Evolutionary conservation across 1,284 basidiomycete species (phyloP).

Genomic region (Cutaneotrichosporon cutaneum): DNA sequence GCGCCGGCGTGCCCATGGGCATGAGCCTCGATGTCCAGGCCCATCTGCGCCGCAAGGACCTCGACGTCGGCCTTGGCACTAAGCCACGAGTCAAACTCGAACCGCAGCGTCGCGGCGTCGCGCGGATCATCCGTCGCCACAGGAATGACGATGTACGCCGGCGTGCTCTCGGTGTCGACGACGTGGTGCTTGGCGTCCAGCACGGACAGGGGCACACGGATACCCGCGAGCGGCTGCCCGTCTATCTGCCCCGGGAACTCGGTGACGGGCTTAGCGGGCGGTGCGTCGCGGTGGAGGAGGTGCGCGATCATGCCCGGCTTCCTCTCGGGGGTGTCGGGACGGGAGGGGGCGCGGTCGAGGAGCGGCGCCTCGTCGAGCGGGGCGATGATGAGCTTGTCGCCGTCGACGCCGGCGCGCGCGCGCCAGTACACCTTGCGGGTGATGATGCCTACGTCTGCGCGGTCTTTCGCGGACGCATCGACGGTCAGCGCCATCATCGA

Average conservation of each 20-base stretch:
- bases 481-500: conserved; percentile 2
- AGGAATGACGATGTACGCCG: conserved; percentile 4
- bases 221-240: conserved; percentile 13
- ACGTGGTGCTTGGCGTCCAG: conserved; percentile 10
- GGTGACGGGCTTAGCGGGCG: conserved; percentile 5
- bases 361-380: conserved; percentile 1
- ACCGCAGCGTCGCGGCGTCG: conserved; percentile 2
- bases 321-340: too few relatives aligned
- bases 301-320: conserved; percentile 8
- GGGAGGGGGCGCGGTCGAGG: neutral
- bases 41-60: neutral
- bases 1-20: neutral
- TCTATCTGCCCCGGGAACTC: conserved; percentile 14
- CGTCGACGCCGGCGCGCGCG: neutral
- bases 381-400: conserved; percentile 4
- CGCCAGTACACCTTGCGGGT: conserved; percentile 13
- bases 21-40: neutral
- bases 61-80: conserved; percentile 8
- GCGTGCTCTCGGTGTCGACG: neutral
- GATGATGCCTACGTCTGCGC: neutral
- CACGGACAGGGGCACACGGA: conserved; percentile 9
- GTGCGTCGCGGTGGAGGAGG: conserved; percentile 7
- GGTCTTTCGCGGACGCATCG: conserved; percentile 6
- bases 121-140: neutral
- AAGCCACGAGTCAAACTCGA: conserved; percentile 16